A percentile compares a stretch with the other conserved stretches of the same genome.
phyloP scores from a whole-genome alignment of 2,329 filamentous ascomycete species.

The Dactylellina drechsleri region DNA sequence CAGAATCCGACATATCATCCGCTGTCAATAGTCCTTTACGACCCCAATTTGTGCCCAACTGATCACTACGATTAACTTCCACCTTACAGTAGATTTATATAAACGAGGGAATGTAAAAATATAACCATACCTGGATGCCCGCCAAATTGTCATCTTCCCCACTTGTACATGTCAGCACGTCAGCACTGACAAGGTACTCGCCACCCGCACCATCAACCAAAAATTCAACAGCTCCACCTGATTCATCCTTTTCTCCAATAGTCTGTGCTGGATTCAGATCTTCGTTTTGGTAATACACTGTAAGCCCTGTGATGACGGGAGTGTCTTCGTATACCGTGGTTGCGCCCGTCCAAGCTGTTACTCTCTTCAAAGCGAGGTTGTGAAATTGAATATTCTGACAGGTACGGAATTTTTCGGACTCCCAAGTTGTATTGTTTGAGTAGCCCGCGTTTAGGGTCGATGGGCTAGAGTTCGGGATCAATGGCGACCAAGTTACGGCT shows the following conservation, averaged over 20 bases:
- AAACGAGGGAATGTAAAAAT: background rate
- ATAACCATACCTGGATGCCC: background rate
- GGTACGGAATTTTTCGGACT: slow-evolving; percentile 5
- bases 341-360: slow-evolving; percentile 10
- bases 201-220: background rate
- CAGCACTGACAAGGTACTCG: background rate
- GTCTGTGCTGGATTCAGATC: background rate
- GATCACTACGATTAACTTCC: background rate
- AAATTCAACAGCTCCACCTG: background rate
- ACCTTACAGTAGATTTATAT: background rate
- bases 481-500: background rate
- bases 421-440: background rate
- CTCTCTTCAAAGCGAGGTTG: background rate
- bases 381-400: slow-evolving; percentile 2
- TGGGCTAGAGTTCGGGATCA: background rate
- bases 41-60: slow-evolving; percentile 15
- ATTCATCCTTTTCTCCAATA: slow-evolving; percentile 1
- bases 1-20: background rate
- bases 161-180: background rate
- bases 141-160: background rate
- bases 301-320: background rate
- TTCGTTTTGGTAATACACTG: slow-evolving; percentile 12
- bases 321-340: background rate
- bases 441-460: background rate
- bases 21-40: background rate